phyloP scores from a whole-genome alignment of 495 filamentous ascomycete genomes.

The Echria macrotheca region DNA sequence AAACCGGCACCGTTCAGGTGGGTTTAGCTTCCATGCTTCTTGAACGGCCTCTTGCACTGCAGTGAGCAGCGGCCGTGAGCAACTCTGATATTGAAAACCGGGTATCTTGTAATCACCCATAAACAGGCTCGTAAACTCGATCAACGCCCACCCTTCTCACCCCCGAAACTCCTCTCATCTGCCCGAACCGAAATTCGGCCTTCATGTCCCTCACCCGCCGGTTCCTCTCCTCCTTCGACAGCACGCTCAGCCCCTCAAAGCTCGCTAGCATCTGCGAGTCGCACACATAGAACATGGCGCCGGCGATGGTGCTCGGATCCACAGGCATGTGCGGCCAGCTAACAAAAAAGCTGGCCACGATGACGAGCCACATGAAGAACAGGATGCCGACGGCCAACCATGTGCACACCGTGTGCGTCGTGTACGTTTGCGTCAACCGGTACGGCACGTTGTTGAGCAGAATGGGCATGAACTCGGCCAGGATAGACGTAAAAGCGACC shows the following conservation, averaged over 20 bases:
- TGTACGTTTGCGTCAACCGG: constrained; percentile 24
- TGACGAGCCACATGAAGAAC: constrained; percentile 30
- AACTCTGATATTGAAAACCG: too few relatives aligned
- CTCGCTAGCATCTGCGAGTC: constrained; percentile 20
- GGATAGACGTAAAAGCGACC: constrained; percentile 26
- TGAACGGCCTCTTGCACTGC: too few relatives aligned
- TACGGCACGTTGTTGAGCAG: constrained; percentile 34
- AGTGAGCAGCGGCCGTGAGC: too few relatives aligned
- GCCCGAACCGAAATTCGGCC: constrained; percentile 15
- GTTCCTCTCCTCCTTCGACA: constrained; percentile 16
- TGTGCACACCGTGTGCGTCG: constrained; percentile 26
- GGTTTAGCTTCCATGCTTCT: too few relatives aligned
- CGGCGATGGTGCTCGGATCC: constrained; percentile 24
- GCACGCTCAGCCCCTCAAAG: constrained; percentile 17
- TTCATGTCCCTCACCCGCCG: constrained; percentile 11
- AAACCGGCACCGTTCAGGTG: too few relatives aligned
- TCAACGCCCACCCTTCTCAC: constrained; percentile 18
- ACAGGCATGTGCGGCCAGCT: constrained; percentile 23
- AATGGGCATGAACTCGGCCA: constrained; percentile 32
- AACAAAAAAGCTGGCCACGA: constrained; percentile 24
- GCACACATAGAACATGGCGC: constrained; percentile 23
- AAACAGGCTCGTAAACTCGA: too few relatives aligned
- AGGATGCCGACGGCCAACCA: constrained; percentile 31
- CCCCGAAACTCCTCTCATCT: constrained; percentile 15
- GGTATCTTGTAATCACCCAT: too few relatives aligned